Evolutionary conservation across 2,329 filamentous ascomycete species (phyloP).

Genomic region (Botrytis aclada): DNA sequence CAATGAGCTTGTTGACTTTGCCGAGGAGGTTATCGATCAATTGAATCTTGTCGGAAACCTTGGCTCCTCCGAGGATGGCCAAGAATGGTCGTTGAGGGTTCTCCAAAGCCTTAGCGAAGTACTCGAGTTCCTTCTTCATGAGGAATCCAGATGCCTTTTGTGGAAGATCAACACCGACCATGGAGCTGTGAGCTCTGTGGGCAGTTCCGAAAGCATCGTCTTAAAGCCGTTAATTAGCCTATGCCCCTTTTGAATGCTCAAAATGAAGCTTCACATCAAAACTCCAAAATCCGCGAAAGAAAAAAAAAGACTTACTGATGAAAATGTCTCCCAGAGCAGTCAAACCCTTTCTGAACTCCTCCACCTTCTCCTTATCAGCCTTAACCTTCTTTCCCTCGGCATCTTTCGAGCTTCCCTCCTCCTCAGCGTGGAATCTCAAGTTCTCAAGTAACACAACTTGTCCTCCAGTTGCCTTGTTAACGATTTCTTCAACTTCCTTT

Average conservation of each 20-base stretch:
- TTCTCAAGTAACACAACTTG: constrained; percentile 93
- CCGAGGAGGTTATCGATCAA: constrained; percentile 97
- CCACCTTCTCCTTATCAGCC: constrained; percentile 90
- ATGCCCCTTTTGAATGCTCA: not conserved
- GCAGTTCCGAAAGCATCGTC: constrained; percentile 98
- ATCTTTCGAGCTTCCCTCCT: constrained; percentile 95
- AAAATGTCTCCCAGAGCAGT: constrained; percentile 94
- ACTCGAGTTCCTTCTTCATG: constrained; percentile 99
- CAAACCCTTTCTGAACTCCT: constrained; percentile 89
- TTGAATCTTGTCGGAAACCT: constrained; percentile 99
- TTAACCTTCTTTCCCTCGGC: constrained; percentile 95
- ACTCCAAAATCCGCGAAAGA: not conserved
- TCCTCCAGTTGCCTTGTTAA: constrained; percentile 77
- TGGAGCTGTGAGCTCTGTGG: constrained; percentile 97
- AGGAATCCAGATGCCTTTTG: constrained; percentile 98
- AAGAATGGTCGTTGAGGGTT: constrained; percentile 92
- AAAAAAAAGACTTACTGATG: constrained; percentile 67
- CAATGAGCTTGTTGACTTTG: constrained; percentile 95
- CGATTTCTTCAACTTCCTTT: constrained; percentile 81
- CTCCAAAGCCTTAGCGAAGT: constrained; percentile 97
- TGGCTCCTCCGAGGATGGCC: constrained; percentile 95
- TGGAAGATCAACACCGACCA: constrained; percentile 94
- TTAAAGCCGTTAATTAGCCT: constrained; percentile 38
- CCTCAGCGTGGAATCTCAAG: constrained; percentile 95
- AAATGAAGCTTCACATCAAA: not conserved